Evolutionary conservation across 345 rosid genomes (phyloP).

Genomic region (Garcia nutans): DNA sequence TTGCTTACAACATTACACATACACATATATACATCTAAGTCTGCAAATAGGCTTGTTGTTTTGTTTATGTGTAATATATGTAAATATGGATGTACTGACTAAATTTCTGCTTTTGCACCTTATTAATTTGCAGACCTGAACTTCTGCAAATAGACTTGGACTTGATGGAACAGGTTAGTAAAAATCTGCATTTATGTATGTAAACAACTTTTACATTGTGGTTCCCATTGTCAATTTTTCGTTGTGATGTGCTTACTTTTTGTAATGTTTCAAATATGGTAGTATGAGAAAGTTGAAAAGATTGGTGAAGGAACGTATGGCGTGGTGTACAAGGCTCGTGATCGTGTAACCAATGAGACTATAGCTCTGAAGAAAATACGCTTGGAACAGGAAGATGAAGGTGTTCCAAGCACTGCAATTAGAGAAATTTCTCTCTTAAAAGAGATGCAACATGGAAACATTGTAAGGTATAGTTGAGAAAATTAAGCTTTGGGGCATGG

Average conservation of each 20-base stretch:
- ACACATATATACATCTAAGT: too few species aligned
- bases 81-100: too few species aligned
- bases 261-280: conserved; percentile 10
- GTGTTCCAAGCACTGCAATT: conserved; percentile 98
- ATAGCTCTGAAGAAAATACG: conserved; percentile 98
- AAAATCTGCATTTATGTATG: neutral
- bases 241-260: neutral
- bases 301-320: conserved; percentile 99
- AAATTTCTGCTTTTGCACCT: too few species aligned
- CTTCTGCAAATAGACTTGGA: neutral
- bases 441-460: conserved; percentile 98
- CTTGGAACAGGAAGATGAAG: conserved; percentile 98
- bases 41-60: too few species aligned
- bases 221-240: neutral
- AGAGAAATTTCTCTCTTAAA: conserved; percentile 94
- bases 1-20: too few species aligned
- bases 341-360: conserved; percentile 80
- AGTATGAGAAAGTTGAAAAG: conserved; percentile 99
- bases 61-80: too few species aligned
- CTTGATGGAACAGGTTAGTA: neutral
- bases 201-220: neutral
- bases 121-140: neutral
- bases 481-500: neutral
- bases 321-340: conserved; percentile 95
- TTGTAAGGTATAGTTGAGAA: conserved; percentile 58